Percentiles rank a stretch among this genome's conserved stretches.
Evolutionary conservation across 2,329 filamentous ascomycete species (phyloP).

Genomic region (Pyricularia sp.): DNA sequence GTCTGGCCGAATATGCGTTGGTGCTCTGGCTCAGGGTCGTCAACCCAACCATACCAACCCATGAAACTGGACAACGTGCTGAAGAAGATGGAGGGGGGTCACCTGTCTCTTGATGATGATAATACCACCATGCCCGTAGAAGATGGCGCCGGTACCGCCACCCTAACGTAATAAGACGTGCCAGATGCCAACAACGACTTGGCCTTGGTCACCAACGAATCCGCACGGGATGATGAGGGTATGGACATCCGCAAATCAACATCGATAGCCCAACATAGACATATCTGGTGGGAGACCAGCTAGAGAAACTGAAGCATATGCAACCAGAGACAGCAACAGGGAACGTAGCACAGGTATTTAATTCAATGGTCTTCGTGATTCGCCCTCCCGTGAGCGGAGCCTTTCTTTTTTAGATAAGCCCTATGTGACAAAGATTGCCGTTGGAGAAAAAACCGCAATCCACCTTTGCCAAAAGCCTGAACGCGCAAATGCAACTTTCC

Average conservation of each 20-base stretch:
- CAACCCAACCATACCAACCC: background rate
- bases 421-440: constrained; percentile 33
- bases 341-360: background rate
- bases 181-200: background rate
- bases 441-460: constrained; percentile 24
- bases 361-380: constrained; percentile 6
- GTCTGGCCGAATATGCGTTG: background rate
- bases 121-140: background rate
- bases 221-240: background rate
- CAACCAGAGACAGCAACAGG: background rate
- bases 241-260: background rate
- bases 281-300: background rate
- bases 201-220: background rate
- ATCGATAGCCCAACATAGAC: background rate
- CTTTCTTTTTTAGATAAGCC: constrained; percentile 23
- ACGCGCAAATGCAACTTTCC: constrained; percentile 33
- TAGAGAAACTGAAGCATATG: background rate
- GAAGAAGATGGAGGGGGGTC: background rate
- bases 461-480: constrained; percentile 23
- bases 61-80: background rate
- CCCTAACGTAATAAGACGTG: background rate
- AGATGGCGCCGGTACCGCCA: background rate
- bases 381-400: constrained; percentile 24
- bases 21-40: background rate
- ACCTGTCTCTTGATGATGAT: background rate